Evolutionary conservation across 2,329 filamentous ascomycete genomes (phyloP), one percentile per base, ranked within the genome.

Genomic region (Rhynchosporium graminicola): DNA sequence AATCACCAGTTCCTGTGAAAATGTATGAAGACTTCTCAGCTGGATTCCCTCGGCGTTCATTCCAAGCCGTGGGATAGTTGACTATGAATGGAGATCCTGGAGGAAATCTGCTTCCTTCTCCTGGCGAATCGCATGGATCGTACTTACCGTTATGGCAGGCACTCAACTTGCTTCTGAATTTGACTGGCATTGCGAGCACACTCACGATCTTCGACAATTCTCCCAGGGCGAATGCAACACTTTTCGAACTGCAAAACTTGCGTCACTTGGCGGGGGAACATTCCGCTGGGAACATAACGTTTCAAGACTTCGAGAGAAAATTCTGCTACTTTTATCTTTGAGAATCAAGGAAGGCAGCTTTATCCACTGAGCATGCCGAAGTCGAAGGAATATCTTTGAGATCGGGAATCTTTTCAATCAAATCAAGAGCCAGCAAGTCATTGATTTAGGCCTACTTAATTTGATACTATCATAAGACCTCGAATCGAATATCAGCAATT

Each of bases 1-100:
- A 58, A 28, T 60, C 57, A 12, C 54, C n/a, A 26, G 6, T 66
- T 64, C 50, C 57, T 62, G 38, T 26, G 15, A 46, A 8, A 3
- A 46, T 46, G 43, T 20, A 26, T 4, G 43, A n/a, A 28, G 43
- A 46, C 9, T 45, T 46, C n/a, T 8, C 43, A 46, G 43, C 43
- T n/a, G 43, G 43, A 20, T 10, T 26, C 26, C n/a, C 43, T 46
- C 15, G n/a, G 43, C n/a, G 43, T 46, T 3, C 15, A 46, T 10
- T 46, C 9, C 15, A 46, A 3, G 43, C n/a, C 0, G 43, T n/a
- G 26, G 43, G 9, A 26, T n/a, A 26, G 9, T 20, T 8, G n/a
- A 46, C 42, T 4, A 26, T 46, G 43, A 46, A 46, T 46, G 43
- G 43, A 46, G n/a, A 43, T n/a, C 5, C 43, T 3, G n/a, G 43